Conservation (phyloP, 176 grass and related monocot genomes). For the Hsuehochloa calcarea region DNA sequence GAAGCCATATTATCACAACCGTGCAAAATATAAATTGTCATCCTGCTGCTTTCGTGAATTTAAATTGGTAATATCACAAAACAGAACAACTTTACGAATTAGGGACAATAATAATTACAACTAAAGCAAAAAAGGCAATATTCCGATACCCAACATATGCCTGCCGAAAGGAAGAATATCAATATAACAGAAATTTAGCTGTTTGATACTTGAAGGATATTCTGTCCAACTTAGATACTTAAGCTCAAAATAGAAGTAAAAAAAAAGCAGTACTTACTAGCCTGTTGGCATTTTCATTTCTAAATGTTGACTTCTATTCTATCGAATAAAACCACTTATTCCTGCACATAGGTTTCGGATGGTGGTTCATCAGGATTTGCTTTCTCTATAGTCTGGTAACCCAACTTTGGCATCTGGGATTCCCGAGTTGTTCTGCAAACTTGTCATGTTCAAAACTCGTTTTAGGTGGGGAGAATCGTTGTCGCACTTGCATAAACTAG, state of each 20-base stretch:
- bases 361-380: neutral
- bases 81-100: neutral
- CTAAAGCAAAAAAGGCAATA: neutral
- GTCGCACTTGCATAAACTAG: neutral
- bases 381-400: neutral
- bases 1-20: neutral
- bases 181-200: neutral
- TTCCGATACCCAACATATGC: neutral
- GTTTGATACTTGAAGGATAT: neutral
- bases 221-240: neutral
- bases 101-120: neutral
- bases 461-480: neutral
- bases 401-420: neutral
- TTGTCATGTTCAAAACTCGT: neutral
- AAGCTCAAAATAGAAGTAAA: neutral
- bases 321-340: neutral
- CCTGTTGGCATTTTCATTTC: neutral
- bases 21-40: constrained; percentile 19
- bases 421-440: neutral
- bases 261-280: neutral
- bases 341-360: neutral
- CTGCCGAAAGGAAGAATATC: neutral
- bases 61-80: neutral
- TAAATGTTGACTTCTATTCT: neutral
- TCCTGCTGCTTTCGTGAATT: neutral